Base-by-base conservation (phyloP, 768 basidiomycete species). In the Auricularia cornea region DNA sequence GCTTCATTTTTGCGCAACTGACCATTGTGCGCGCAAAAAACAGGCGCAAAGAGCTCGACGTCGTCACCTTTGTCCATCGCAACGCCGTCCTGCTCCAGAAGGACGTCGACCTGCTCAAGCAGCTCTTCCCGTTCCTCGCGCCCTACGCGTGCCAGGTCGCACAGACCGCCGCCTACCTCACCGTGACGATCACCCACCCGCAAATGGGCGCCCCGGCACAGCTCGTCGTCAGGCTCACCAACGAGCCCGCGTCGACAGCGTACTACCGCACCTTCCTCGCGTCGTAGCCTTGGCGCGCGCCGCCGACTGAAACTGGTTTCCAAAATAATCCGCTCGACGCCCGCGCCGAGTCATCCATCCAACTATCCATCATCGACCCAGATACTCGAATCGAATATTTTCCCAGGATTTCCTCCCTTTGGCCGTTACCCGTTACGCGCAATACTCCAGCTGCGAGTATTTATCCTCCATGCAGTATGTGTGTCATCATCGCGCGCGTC, bases 51-150 rank as follows among this genome's bases (percentile, higher is more conserved):
- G 54, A 57, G 54, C 54, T 57, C 54, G 54, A 60, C 31, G 41
- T 62, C 38, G 44, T 54, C n/a, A 31, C 60, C 40, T 44, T 41
- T 31, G 60, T 41, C 51, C 60, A 38, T 35, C 60, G 60, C 41
- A 62, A 51, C 60, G 60, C 60, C 26, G 60, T 33, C 18, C 60
- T 62, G 18, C 23, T 62, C 14, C 33, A 62, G 18, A 14, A 35
- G 48, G 60, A 62, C 51, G 51, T 54, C 60, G 31, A 51, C 41
- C 32, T 62, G 60, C 54, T 57, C 54, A 57, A 57, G 28, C 54
- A 57, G 30, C 54, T 57, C 54, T 57, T 57, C 54, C 26, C 54
- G 11, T 57, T 57, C 30, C 54, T 57, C 30, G 30, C 54, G 30
- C 54, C 54, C 3, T 57, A 57, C 54, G 26, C 54, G 6, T 57